These are phyloP conservation scores for Shiraia bambusicola DNA, from an alignment of 2,329 filamentous ascomycete species.

Conservation along the genomic window DNA sequence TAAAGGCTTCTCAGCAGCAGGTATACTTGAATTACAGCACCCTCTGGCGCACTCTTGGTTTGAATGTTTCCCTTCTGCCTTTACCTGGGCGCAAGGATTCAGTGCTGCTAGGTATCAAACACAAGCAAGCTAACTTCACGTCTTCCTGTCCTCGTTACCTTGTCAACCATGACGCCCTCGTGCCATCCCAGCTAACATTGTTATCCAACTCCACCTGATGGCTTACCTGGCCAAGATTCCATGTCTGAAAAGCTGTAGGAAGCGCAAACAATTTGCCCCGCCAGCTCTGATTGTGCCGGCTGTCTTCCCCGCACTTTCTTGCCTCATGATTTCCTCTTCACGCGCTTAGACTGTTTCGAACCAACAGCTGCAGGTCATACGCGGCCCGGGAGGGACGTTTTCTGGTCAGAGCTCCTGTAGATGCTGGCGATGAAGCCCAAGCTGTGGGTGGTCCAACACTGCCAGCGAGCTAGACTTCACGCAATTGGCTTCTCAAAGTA, in stretches of 20 bases:
- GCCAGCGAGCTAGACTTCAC: conserved; percentile 5
- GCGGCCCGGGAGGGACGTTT: conserved; percentile 3
- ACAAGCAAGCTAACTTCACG: not conserved
- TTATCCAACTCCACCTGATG: not conserved
- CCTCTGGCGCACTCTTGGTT: no score
- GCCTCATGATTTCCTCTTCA: conserved; percentile 2
- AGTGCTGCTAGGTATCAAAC: not conserved
- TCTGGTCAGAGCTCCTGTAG: conserved; percentile 8
- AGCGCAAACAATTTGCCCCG: conserved; percentile 4
- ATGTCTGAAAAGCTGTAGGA: conserved; percentile 2
- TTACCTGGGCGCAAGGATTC: no score
- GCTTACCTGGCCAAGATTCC: not conserved
- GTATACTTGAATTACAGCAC: no score
- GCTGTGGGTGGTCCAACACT: conserved; percentile 3
- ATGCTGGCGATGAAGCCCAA: conserved; percentile 15
- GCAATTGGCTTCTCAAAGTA: conserved; percentile 7
- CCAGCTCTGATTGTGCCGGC: conserved; percentile 4
- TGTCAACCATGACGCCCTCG: not conserved
- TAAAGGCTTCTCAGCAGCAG: no score
- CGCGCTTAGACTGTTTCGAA: conserved; percentile 6
- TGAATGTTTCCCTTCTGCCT: no score
- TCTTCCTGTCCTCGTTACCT: not conserved
- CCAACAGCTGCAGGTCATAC: conserved; percentile 1
- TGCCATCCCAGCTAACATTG: not conserved
- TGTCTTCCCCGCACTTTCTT: conserved; percentile 2